Evolutionary conservation across 164 flowering plant species (phyloP).

Genomic region (Akebia trifoliata): DNA sequence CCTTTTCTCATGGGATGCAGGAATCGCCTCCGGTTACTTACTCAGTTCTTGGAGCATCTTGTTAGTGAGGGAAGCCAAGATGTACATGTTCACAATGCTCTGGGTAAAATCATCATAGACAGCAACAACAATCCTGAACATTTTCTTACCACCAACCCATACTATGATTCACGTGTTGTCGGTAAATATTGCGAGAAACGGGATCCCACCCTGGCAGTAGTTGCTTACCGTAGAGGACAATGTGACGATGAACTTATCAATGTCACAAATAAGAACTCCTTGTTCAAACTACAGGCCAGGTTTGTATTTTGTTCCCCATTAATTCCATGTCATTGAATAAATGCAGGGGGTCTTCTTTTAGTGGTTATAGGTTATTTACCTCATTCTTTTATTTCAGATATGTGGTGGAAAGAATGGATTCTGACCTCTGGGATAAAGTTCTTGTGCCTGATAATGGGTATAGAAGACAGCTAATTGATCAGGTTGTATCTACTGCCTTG

Average conservation of each 20-base stretch:
- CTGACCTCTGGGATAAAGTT: constrained; percentile 95
- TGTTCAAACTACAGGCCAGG: constrained; percentile 98
- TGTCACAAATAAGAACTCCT: constrained; percentile 92
- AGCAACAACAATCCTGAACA: constrained; percentile 99
- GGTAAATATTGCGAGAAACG: constrained; percentile 99
- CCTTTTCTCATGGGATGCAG: constrained; percentile 34
- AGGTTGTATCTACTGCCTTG: constrained; percentile 98
- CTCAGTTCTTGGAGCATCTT: constrained; percentile 99
- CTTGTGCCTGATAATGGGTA: constrained; percentile 88
- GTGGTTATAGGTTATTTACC: constrained; percentile 4
- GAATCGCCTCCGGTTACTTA: constrained; percentile 92
- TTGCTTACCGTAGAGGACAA: constrained; percentile 96
- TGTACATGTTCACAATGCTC: constrained; percentile 99
- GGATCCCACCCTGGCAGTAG: constrained; percentile 98
- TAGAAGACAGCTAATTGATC: constrained; percentile 95
- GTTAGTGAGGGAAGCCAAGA: constrained; percentile 99
- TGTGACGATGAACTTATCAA: constrained; percentile 98
- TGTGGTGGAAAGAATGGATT: constrained; percentile 99
- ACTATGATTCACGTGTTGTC: constrained; percentile 98
- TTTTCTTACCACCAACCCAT: constrained; percentile 97
- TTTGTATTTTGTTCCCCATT: constrained; percentile 24
- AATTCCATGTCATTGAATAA: neutral
- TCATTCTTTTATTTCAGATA: constrained; percentile 47
- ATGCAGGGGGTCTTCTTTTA: neutral
- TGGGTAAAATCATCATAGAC: constrained; percentile 98